Evolutionary conservation across 768 basidiomycete genomes (phyloP), one percentile per base, ranked within the genome.

Genomic region (Russula compacta): DNA sequence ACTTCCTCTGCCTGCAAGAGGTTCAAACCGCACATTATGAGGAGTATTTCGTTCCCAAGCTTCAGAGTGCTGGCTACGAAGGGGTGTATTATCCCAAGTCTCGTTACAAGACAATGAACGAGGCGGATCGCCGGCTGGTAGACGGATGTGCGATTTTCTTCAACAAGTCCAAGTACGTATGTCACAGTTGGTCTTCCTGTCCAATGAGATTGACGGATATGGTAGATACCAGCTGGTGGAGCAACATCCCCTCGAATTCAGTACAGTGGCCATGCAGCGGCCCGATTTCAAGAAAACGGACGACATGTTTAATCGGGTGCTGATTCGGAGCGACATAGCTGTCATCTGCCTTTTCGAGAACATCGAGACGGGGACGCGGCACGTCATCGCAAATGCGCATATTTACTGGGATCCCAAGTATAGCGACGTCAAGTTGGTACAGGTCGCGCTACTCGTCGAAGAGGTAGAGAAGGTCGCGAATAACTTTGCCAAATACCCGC

Each of bases 221-320:
- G 44, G 42, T 70, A 95, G 92, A 70, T 99, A 92, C 74, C 83
- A 87, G 64, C 83, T 99, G 24, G 87, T 99, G 44, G 95, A 98
- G 77, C 90, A 89, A 67, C 87, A 94, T 56, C 83, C 94, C 43
- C 81, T 98, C 70, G 97, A 98, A 72, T 99, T 95, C 76, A 90
- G 87, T 70, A 82, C 89, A 39, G 81, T 94, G 64, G 95, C 95
- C 19, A 88, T 98, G 83, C 89, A 92, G 68, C 84, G 93, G 32
- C 83, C 87, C 53, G 93, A 95, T 71, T 92, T 94, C 77, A 92
- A 93, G 79, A 93, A 94, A 76, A 95, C 93, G 17, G 94, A 98
- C 69, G 95, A 98, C 77, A 95, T 98, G 94, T 98, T 98, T 82
- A 98, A 98, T 70, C 92, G 97, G 36, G 93, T 98, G 57, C 82